Percentiles rank a stretch among this genome's conserved stretches.
Evolutionary conservation across 2,329 filamentous ascomycete species (phyloP).

Genomic region (Gnomoniopsis sp.): DNA sequence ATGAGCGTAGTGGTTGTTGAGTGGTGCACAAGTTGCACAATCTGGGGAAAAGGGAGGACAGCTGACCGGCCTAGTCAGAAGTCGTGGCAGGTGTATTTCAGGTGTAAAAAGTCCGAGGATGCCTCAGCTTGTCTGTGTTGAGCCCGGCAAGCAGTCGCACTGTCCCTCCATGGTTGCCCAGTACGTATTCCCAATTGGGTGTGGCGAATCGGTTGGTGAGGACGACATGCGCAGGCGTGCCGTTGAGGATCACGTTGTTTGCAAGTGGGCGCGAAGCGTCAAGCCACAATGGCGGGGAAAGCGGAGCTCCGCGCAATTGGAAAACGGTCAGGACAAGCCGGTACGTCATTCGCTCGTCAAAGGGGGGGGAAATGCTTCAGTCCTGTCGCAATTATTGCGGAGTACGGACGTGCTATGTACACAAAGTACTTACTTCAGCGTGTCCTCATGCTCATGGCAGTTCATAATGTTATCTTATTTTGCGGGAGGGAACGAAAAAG

Average conservation of each 20-base stretch:
- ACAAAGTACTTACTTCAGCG: neutral
- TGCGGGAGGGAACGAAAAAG: too few relatives aligned
- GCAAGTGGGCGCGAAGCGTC: neutral
- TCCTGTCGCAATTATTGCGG: neutral
- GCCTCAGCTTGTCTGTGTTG: neutral
- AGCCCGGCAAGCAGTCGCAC: neutral
- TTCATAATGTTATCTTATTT: too few relatives aligned
- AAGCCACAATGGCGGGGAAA: conserved; percentile 9
- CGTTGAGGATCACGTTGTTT: neutral
- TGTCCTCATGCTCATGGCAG: too few relatives aligned
- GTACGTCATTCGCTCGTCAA: conserved; percentile 1
- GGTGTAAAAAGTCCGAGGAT: neutral
- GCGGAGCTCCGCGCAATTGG: neutral
- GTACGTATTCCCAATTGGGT: neutral
- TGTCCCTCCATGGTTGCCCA: too few relatives aligned
- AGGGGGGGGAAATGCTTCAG: neutral
- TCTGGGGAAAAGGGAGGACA: neutral
- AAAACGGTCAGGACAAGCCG: neutral
- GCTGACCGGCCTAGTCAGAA: neutral
- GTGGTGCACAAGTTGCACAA: too few relatives aligned
- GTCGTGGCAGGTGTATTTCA: neutral
- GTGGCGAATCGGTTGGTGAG: neutral
- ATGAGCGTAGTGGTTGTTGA: too few relatives aligned
- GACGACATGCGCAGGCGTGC: neutral
- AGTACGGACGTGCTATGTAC: neutral